Base-by-base conservation (phyloP, 139 green algal species). In the Tetraselmis chui region DNA sequence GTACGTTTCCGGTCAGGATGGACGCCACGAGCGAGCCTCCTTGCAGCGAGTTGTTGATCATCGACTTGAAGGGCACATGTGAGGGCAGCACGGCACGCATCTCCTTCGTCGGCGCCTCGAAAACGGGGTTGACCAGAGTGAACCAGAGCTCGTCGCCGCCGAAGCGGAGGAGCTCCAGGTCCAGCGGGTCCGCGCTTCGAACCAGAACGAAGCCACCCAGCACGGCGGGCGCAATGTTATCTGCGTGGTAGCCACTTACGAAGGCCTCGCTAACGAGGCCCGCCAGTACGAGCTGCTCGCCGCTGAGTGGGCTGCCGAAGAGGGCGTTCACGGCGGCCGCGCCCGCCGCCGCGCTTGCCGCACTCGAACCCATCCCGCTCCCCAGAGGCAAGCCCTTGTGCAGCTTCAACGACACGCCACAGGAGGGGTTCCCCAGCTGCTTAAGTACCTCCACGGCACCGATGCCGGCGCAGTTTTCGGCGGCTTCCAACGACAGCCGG, bases 171-270 rank as follows among this genome's bases (percentile, higher is more conserved):
- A 45, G 82, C 80, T 93, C 84, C 58, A 97, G 76, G 80, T 97
- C 89, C 83, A 96, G 80, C 0, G 93, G 93, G n/a, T 93, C 67
- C 59, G 85, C 89, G 32, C 85, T 89, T n/a, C 83, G 1, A 82
- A 95, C 89, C 26, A 99, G 91, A 5, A 98, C 89, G 86, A 99
- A 99, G 27, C 96, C 96, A 1, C 96, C 96, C 32, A 99, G 81
- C 26, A 99, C 76, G 0, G 96, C 91, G 28, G 96, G 96, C 0
- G 90, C 96, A 32, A 99, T 91, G 87, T 99, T 99, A 87, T 99
- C 96, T 0, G 96, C 96, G 82, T 99, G 96, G 88, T 98, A 99
- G 18, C 96, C 96, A 81, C 90, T 96, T 29, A 99, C 96, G 2
- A 89, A 84, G 5, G 94, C 94, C 84, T 99, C 96, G 28, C 87